Evolutionary conservation across 1,284 basidiomycete genomes (phyloP), one percentile per base, ranked within the genome.

Genomic region (Apiotrichum brassicae): DNA sequence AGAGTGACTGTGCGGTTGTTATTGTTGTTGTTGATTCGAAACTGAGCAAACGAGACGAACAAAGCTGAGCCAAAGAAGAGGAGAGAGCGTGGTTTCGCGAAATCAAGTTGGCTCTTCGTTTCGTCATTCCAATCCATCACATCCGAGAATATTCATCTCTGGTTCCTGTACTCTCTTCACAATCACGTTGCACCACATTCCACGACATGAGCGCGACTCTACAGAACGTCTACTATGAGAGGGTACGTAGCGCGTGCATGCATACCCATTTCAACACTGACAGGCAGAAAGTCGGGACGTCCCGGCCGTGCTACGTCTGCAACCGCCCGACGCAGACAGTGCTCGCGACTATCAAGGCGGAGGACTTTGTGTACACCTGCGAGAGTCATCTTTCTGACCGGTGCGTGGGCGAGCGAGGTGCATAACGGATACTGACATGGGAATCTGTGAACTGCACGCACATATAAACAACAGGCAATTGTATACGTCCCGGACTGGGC

Each of bases 291-390:
- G 63, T 63, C 7, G 72, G 51, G 3, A 74, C 71, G 1, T 53
- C 62, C 3, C 53, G 58, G 45, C 58, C 70, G 41, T 74, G 72
- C 49, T 74, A 70, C 43, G 62, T 74, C 51, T 74, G 72, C 49
- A 56, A 61, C 30, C 50, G 62, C 43, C 64, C 66, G 11, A 72
- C 72, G 11, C 48, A 56, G 38, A 70, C 67, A 1, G 72, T 74
- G 1, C 56, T 74, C 9, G 64, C 68, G 3, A 74, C 72, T 18
- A 14, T 71, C 35, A 68, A 68, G 49, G 63, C 65, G 9, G 65
- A 72, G 37, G 71, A 72, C 51, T 74, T 67, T 45, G 37, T 74
- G 34, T 74, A 72, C 43, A 65, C 65, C 6, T 74, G 72, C 43
- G 65, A 68, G 13, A 57, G 63, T 12, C 72, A 74, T 52, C 53